Conservation (phyloP, 768 basidiomycete species). For the Strobilomyces echinocephalus region DNA sequence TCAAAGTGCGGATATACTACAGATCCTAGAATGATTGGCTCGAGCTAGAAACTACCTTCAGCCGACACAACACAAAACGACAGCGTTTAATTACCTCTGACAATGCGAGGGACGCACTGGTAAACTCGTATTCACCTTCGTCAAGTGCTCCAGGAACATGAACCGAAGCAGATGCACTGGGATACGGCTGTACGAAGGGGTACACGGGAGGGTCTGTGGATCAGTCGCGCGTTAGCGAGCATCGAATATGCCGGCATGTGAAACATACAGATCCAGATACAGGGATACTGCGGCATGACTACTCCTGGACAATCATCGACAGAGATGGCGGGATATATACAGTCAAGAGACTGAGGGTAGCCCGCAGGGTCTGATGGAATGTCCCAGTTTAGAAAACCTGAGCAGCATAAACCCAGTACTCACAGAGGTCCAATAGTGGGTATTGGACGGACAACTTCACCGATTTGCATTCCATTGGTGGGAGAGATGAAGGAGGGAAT, state of each 20-base stretch:
- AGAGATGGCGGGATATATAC: conserved; percentile 19
- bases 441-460: conserved; percentile 15
- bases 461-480: not conserved
- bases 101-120: not conserved
- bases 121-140: not conserved
- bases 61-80: not conserved
- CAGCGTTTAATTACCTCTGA: conserved; percentile 11
- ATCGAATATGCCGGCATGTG: not conserved
- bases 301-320: not conserved
- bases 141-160: conserved; percentile 10
- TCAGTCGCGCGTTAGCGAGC: not conserved
- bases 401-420: conserved; percentile 5
- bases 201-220: conserved; percentile 14
- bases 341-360: conserved; percentile 27
- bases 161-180: not conserved
- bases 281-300: conserved; percentile 17
- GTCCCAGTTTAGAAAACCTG: not conserved
- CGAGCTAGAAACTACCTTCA: conserved; percentile 3
- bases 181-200: conserved; percentile 16
- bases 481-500: not conserved
- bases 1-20: conserved; percentile 25
- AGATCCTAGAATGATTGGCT: not conserved
- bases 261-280: conserved; percentile 24
- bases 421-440: conserved; percentile 34
- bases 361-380: conserved; percentile 14